Base-by-base conservation (phyloP, 345 rosid species). In the Laguncularia racemosa region DNA sequence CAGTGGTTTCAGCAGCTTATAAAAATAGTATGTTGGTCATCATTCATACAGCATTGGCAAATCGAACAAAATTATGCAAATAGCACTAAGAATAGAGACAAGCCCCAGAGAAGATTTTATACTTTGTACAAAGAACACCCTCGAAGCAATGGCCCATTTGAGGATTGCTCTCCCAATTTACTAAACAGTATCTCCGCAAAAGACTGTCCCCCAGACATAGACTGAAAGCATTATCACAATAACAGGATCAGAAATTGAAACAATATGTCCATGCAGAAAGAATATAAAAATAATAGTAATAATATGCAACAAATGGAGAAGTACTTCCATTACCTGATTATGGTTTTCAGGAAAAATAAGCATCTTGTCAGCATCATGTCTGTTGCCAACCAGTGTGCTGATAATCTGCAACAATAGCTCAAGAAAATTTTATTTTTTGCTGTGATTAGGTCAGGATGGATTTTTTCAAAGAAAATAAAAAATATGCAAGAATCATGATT, bases 161-260 rank as follows among this genome's bases (percentile, higher is more conserved):
- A 73, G 62, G 85, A 71, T 61, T 70, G 72, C 60, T 81, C 73
- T 21, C 64, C 52, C 48, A 75, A 62, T 65, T 79, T 78, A 55
- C 97, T 86, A 61, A 92, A 70, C 68, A 92, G 71, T 50, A 92
- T 78, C 78, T 84, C 96, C 0, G 95, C 97, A 71, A 89, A 92
- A 62, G 98, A 92, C 66, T 66, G 71, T 58, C 95, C 95, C 71
- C 98, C 98, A 61, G 98, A 80, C 70, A 92, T 89, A 44, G 96
- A 86, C 98, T 92, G 73, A 52, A 21, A 43, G 20, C 33, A 57
- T 26, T 53, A 38, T 52, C 46, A 75, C 55, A 64, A 63, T 33
- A 20, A 56, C 12, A 62, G 56, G 21, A 26, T 48, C 49, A 64
- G 20, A 49, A 17, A 26, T 23, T 0, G 3, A 23, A 23, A 23